These are phyloP conservation scores for Penicillium soppii DNA, from an alignment of 495 filamentous ascomycete genomes.

Conservation along the genomic window DNA sequence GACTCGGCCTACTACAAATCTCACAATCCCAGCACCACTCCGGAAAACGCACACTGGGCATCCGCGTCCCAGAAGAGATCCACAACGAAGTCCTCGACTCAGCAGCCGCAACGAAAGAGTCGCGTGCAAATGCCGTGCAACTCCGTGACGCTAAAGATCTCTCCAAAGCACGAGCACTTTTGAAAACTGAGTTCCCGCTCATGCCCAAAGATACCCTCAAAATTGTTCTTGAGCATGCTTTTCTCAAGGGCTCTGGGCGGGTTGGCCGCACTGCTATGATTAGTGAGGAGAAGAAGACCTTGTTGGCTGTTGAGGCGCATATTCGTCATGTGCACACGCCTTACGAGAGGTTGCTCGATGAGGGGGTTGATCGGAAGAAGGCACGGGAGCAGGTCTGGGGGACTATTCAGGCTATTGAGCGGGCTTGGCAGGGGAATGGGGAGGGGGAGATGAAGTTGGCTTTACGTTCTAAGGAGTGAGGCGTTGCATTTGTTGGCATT, in stretches of 20 bases:
- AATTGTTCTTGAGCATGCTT: slow-evolving; percentile 42
- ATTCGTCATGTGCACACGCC: slow-evolving; percentile 48
- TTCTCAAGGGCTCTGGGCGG: slow-evolving; percentile 49
- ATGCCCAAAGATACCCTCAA: slow-evolving; percentile 44
- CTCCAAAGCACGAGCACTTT: slow-evolving; percentile 28
- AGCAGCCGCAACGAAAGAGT: slow-evolving; percentile 34
- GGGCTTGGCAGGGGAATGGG: slow-evolving; percentile 28
- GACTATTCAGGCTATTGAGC: slow-evolving; percentile 25
- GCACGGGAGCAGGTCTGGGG: slow-evolving; percentile 31
- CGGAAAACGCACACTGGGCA: slow-evolving; percentile 36
- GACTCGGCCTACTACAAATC: not conserved
- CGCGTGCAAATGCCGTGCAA: slow-evolving; percentile 40
- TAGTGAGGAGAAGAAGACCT: slow-evolving; percentile 36
- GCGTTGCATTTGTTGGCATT: not conserved
- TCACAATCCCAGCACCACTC: slow-evolving; percentile 23
- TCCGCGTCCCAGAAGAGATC: slow-evolving; percentile 47
- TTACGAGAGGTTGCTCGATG: slow-evolving; percentile 43
- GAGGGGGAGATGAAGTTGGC: not conserved
- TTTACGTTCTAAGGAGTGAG: not conserved
- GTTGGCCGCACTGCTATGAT: slow-evolving; percentile 43
- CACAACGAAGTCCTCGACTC: slow-evolving; percentile 28
- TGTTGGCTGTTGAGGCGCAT: slow-evolving; percentile 50
- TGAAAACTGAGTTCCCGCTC: slow-evolving; percentile 37
- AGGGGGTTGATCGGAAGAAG: slow-evolving; percentile 17
- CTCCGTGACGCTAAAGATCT: slow-evolving; percentile 36